A percentile compares a stretch with the other conserved stretches of the same genome.
Evolutionary conservation across 208 protist species (phyloP).

Genomic region (Strigomonas galati): DNA sequence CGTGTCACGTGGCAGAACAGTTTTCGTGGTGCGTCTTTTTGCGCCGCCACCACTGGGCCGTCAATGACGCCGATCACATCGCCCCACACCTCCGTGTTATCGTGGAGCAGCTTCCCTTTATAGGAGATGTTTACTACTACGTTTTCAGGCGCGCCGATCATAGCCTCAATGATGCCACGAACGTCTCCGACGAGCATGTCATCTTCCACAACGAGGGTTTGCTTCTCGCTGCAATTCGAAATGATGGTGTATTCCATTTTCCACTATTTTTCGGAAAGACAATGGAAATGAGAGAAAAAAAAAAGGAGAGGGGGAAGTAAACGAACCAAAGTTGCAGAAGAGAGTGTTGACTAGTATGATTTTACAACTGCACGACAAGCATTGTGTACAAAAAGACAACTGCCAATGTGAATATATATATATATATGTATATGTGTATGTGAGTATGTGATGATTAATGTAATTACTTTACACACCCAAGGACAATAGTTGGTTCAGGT

Average conservation of each 20-base stretch:
- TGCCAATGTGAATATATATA: not conserved
- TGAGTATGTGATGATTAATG: not conserved
- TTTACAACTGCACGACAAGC: not conserved
- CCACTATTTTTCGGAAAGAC: not conserved
- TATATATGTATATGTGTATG: not conserved
- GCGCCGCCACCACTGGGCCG: too few species aligned
- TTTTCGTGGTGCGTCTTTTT: conserved; percentile 26
- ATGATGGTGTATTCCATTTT: conserved; percentile 71
- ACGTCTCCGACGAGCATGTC: conserved; percentile 75
- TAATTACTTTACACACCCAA: not conserved
- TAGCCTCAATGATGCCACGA: conserved; percentile 47
- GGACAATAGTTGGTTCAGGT: not conserved
- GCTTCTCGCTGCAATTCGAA: conserved; percentile 58
- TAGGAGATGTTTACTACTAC: conserved; percentile 50
- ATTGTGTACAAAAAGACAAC: conserved; percentile 1
- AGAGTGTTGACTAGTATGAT: not conserved
- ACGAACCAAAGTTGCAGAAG: not conserved
- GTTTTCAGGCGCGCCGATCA: conserved; percentile 47
- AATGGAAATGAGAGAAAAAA: conserved; percentile 10
- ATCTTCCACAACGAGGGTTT: conserved; percentile 60
- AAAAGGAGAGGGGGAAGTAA: conserved; percentile 6
- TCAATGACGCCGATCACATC: conserved; percentile 19
- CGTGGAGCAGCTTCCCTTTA: conserved; percentile 46
- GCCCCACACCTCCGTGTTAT: conserved; percentile 42
- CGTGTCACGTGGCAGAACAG: conserved; percentile 55